Evolutionary conservation across 345 rosid genomes (phyloP).

Genomic region (Alliaria petiolata): DNA sequence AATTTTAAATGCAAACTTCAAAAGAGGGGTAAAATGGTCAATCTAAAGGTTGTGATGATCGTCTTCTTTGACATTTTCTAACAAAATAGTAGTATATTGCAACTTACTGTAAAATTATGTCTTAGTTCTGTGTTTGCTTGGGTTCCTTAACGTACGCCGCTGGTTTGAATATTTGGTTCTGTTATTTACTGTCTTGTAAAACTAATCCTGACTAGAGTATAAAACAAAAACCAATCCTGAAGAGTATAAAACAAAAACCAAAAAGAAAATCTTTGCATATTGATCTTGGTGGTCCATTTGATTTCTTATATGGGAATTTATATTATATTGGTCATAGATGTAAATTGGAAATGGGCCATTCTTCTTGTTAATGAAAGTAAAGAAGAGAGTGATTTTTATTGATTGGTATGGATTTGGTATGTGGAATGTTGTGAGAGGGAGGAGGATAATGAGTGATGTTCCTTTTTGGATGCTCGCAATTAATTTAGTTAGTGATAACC

Average conservation of each 20-base stretch:
- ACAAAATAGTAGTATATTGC: neutral
- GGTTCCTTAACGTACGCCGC: slow-evolving; percentile 22
- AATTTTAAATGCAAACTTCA: slow-evolving; percentile 2
- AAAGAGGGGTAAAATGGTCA: neutral
- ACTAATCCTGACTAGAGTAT: neutral
- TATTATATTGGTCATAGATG: neutral
- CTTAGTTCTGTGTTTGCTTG: slow-evolving; percentile 14
- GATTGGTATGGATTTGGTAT: neutral
- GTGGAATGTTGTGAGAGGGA: slow-evolving; percentile 13
- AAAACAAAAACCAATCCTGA: neutral
- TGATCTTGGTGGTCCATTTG: slow-evolving; percentile 20
- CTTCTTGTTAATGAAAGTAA: neutral
- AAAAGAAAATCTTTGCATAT: neutral
- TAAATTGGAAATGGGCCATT: slow-evolving; percentile 10
- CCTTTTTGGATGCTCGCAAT: slow-evolving; percentile 14
- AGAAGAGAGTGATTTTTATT: neutral
- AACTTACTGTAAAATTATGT: neutral
- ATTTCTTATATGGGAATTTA: neutral
- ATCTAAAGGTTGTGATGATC: neutral
- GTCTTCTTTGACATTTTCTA: slow-evolving; percentile 6
- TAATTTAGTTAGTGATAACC: slow-evolving; percentile 2
- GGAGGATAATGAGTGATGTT: slow-evolving; percentile 6
- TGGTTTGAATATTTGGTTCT: slow-evolving; percentile 7
- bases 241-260: neutral
- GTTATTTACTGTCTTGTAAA: neutral